Evolutionary conservation across 2,329 filamentous ascomycete genomes (phyloP).

Genomic region (Penicillium sp.): DNA sequence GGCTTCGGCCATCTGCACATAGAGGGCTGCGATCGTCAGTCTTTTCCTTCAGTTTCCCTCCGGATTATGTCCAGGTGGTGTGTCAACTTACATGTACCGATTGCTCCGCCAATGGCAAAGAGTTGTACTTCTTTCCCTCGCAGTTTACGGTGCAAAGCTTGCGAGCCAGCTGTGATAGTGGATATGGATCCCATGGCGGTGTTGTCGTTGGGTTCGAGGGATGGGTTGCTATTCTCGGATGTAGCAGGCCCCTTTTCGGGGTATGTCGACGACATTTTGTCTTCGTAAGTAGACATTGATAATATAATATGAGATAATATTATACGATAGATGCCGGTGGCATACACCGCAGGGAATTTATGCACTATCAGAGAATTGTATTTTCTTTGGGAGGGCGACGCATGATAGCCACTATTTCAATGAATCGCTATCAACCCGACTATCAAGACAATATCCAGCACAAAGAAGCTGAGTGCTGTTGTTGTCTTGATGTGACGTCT

Average conservation of each 20-base stretch:
- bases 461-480: too few species aligned
- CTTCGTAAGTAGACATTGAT: too few species aligned
- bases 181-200: not conserved
- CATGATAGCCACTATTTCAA: too few species aligned
- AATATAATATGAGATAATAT: too few species aligned
- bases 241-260: not conserved
- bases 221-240: not conserved
- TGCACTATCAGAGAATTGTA: too few species aligned
- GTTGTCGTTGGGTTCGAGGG: not conserved
- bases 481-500: too few species aligned
- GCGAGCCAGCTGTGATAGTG: slow-evolving; percentile 16
- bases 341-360: too few species aligned
- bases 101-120: slow-evolving; percentile 32
- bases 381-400: too few species aligned
- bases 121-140: slow-evolving; percentile 31
- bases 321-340: too few species aligned
- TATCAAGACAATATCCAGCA: too few species aligned
- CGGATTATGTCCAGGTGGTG: too few species aligned
- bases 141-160: slow-evolving; percentile 28
- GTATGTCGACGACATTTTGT: slow-evolving; percentile 1
- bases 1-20: slow-evolving; percentile 36
- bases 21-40: slow-evolving; percentile 24
- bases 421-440: too few species aligned
- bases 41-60: not conserved
- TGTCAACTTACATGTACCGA: slow-evolving; percentile 27